Evolutionary conservation across 2,329 filamentous ascomycete genomes (phyloP).

Genomic region (Colletotrichum sojae): DNA sequence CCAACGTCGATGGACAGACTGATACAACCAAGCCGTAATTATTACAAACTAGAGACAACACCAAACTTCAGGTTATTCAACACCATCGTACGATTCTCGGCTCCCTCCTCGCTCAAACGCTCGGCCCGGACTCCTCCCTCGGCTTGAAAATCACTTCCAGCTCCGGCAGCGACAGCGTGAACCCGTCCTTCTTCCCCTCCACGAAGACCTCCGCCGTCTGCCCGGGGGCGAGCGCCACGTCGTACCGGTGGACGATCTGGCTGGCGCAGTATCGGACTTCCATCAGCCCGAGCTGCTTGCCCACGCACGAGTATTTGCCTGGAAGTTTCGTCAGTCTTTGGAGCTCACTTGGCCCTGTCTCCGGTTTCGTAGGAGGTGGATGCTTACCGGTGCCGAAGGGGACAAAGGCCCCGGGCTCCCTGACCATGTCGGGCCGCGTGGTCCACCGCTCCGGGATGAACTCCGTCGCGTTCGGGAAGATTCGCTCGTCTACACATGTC

Average conservation of each 20-base stretch:
- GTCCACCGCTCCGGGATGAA: slow-evolving; percentile 47
- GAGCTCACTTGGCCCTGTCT: neutral
- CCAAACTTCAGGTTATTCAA: no score
- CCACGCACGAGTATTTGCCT: slow-evolving; percentile 53
- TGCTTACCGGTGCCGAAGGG: slow-evolving; percentile 48
- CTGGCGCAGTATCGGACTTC: slow-evolving; percentile 45
- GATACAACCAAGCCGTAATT: no score
- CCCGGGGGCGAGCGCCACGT: slow-evolving; percentile 32
- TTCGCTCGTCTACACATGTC: slow-evolving; percentile 36
- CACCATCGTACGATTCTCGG: no score
- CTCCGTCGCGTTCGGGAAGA: slow-evolving; percentile 43
- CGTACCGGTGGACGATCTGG: slow-evolving; percentile 36
- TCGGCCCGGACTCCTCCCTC: slow-evolving; percentile 14
- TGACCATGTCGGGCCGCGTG: slow-evolving; percentile 40
- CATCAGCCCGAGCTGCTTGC: slow-evolving; percentile 54
- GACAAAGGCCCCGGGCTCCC: slow-evolving; percentile 44
- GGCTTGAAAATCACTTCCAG: slow-evolving; percentile 38
- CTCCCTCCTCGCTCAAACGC: neutral
- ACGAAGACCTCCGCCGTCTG: slow-evolving; percentile 26
- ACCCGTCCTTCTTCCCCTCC: slow-evolving; percentile 34
- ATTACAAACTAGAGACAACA: no score
- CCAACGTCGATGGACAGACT: no score
- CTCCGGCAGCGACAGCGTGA: slow-evolving; percentile 37
- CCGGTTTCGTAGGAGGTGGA: neutral
- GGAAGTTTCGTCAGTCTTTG: neutral